Conservation (phyloP, 495 filamentous ascomycete species). For the Tuber microsphaerosporum region DNA sequence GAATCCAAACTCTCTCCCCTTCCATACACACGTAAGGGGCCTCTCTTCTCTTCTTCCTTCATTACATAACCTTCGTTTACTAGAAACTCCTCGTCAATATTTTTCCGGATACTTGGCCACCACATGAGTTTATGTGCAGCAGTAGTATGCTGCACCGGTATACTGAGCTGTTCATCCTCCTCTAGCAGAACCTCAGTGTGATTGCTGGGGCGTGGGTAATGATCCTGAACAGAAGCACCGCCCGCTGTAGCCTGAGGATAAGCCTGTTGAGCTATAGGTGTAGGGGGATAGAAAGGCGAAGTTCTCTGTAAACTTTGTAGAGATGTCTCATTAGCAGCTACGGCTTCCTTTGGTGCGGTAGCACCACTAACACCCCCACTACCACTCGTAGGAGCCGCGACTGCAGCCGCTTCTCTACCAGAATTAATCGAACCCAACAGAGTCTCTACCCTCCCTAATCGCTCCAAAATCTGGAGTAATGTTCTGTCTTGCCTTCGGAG, state of each 20-base stretch:
- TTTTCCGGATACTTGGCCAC: slow-evolving; percentile 54
- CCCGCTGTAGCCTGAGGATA: slow-evolving; percentile 5
- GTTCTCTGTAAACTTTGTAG: neutral
- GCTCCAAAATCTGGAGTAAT: slow-evolving; percentile 40
- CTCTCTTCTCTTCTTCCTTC: slow-evolving; percentile 65
- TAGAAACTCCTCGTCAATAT: slow-evolving; percentile 44
- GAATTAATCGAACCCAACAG: slow-evolving; percentile 37
- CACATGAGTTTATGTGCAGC: slow-evolving; percentile 61
- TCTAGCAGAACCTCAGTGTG: slow-evolving; percentile 33
- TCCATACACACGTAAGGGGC: slow-evolving; percentile 67
- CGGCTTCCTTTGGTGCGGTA: slow-evolving; percentile 22
- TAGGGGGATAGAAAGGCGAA: neutral
- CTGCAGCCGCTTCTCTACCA: slow-evolving; percentile 9
- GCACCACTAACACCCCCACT: neutral
- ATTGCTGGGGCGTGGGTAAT: slow-evolving; percentile 17
- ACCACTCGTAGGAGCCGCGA: neutral
- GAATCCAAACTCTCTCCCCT: slow-evolving; percentile 64
- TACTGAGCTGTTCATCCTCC: slow-evolving; percentile 48
- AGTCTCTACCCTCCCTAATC: slow-evolving; percentile 38
- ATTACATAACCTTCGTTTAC: slow-evolving; percentile 49
- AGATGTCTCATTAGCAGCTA: slow-evolving; percentile 19
- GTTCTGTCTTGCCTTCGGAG: slow-evolving; percentile 39
- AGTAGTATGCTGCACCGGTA: slow-evolving; percentile 61
- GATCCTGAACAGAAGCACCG: slow-evolving; percentile 6
- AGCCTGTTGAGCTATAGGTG: neutral